Evolutionary conservation across 2,329 filamentous ascomycete species (phyloP), one percentile per base, ranked within the genome.

Genomic region (Ilyonectria destructans): DNA sequence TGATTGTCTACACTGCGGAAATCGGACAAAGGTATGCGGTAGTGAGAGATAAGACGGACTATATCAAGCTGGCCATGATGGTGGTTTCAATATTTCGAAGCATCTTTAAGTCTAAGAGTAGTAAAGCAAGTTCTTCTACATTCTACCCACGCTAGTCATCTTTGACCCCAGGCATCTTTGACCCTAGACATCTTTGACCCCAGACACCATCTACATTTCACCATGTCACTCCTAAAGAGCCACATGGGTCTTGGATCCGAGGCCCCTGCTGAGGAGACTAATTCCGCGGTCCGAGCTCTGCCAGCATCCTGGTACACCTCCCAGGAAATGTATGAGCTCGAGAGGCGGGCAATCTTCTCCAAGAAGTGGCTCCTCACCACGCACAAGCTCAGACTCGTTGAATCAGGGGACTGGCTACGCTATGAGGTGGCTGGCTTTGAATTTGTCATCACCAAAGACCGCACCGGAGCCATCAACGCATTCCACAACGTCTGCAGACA

Each of bases 401-500:
- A 88, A 56, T 72, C 82, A 7, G 89, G 89, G 6, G 87, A 90
- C 75, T 91, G 86, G 79, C 81, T 89, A 31, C 84, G 85, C 21
- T 90, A 85, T 68, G 82, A 86, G 13, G 77, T 89, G 6, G 87
- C 88, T 7, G 88, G 85, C 13, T 90, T 86, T 77, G 82, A 87
- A 26, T 87, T 91, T 75, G 79, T 90, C 71, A 77, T 90, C 12
- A 80, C 83, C 59, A 79, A 79, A 17, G 87, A 89, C 73, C 83
- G 85, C 29, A 79, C 85, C 9, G 84, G 84, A 10, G 82, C 83
- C 6, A 85, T 90, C 77, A 86, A 88, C 65, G 88, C 84, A 17
- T 90, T 91, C 76, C 89, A 91, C 80, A 91, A 91, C 73, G 82
- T 90, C 40, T 91, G 89, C 78, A 81, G 89, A 2, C 89, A 91